Evolutionary conservation across 371 early-diverging fungal species (phyloP), one percentile per base, ranked within the genome.

Genomic region (Phascolomyces articulosus): DNA sequence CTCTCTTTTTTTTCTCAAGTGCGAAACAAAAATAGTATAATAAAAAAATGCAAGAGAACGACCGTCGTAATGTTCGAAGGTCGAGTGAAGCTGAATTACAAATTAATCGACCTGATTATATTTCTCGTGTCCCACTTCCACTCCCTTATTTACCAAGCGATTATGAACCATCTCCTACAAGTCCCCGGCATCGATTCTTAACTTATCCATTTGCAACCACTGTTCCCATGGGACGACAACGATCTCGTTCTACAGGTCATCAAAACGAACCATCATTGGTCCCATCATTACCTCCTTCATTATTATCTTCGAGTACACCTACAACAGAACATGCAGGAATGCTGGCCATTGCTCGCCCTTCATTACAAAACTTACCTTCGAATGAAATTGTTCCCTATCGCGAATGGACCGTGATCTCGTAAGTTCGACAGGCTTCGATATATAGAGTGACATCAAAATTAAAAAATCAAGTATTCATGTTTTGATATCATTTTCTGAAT

Each of bases 401-500:
- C n/a, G 85, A 85, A 49, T 85, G 82, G 80, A 81, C 83, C 4
- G 71, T 85, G 15, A 85, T 85, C 40, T 68, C 78, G 83, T 85
- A 76, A 69, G 73, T 60, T n/a, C n/a, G n/a, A n/a, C n/a, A n/a
- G n/a, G n/a, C n/a, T n/a, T n/a, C n/a, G n/a, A n/a, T n/a, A n/a
- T n/a, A n/a, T n/a, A n/a, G n/a, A n/a, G n/a, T n/a, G n/a, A n/a
- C n/a, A n/a, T n/a, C n/a, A n/a, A n/a, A n/a, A n/a, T 51, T 8
- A 24, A 24, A 24, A n/a, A 7, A 7, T 21, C 23, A 9, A 2
- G 53, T 38, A 29, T n/a, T n/a, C n/a, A n/a, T n/a, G n/a, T n/a
- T n/a, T n/a, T n/a, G n/a, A n/a, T n/a, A n/a, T n/a, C n/a, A n/a
- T n/a, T n/a, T n/a, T n/a, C n/a, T n/a, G n/a, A n/a, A n/a, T n/a